These are phyloP conservation scores for Salinomyces thailandicus DNA, from an alignment of 2,329 filamentous ascomycete genomes.

Conservation along the genomic window DNA sequence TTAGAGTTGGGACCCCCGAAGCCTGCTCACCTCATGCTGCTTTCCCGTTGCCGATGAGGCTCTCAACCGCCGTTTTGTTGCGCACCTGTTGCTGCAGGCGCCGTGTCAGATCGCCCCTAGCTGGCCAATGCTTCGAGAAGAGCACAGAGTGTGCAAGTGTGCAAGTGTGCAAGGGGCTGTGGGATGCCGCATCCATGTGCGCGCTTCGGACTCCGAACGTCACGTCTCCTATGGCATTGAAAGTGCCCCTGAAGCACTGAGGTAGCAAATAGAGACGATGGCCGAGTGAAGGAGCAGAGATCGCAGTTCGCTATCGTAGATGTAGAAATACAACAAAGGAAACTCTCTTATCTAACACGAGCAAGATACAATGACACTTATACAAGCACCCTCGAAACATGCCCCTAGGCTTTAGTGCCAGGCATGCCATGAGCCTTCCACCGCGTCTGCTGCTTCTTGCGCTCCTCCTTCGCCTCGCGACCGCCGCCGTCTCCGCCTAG, in stretches of 20 bases:
- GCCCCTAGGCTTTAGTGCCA: constrained; percentile 1
- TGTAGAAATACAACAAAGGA: constrained; percentile 1
- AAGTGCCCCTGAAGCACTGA: too few relatives aligned
- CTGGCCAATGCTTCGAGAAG: too few relatives aligned
- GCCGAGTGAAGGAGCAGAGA: too few relatives aligned
- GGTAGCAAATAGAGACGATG: too few relatives aligned
- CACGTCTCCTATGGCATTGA: too few relatives aligned
- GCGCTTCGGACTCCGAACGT: background rate
- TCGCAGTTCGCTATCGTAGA: too few relatives aligned
- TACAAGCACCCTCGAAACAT: constrained; percentile 1
- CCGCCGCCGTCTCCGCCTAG: constrained; percentile 21
- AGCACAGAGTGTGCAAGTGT: too few relatives aligned
- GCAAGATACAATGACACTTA: constrained; percentile 2
- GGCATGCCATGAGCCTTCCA: constrained; percentile 7
- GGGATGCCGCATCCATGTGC: too few relatives aligned
- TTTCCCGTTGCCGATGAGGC: background rate
- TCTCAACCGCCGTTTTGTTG: background rate
- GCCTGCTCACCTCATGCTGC: background rate
- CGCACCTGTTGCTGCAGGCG: too few relatives aligned
- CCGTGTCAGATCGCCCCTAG: too few relatives aligned
- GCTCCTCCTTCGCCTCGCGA: constrained; percentile 6
- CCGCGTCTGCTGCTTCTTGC: constrained; percentile 4
- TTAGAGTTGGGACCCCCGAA: background rate
- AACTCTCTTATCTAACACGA: background rate
- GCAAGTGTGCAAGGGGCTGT: too few relatives aligned